These are phyloP conservation scores for Diaporthe capsici DNA, from an alignment of 2,329 filamentous ascomycete species.

Conservation along the genomic window DNA sequence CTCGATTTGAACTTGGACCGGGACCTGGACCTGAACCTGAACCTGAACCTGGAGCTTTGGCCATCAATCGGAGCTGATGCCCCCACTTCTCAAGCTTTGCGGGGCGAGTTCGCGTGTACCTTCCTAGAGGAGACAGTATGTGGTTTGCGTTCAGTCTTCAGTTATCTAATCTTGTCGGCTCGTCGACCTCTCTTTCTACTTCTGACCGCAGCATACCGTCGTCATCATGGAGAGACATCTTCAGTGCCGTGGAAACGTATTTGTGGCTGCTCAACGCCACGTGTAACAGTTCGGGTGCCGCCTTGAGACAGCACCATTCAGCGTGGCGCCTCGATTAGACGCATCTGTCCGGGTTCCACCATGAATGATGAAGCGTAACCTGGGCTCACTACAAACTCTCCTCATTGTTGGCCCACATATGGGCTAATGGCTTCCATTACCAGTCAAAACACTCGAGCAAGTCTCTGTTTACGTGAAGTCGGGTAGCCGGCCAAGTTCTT, in stretches of 20 bases:
- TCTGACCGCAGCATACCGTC: neutral
- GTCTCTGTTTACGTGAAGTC: neutral
- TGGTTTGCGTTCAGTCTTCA: neutral
- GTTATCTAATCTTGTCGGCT: neutral
- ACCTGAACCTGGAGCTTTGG: conserved; percentile 18
- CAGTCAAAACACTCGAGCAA: neutral
- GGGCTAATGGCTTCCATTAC: neutral
- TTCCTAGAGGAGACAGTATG: conserved; percentile 15
- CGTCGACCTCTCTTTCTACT: neutral
- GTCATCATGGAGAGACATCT: neutral
- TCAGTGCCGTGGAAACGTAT: neutral
- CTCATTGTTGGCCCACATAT: neutral
- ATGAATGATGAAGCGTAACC: neutral
- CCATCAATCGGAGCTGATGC: conserved; percentile 18
- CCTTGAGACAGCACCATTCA: neutral
- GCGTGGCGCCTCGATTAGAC: neutral
- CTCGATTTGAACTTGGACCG: neutral
- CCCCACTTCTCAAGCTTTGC: conserved; percentile 18
- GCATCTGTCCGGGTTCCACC: neutral
- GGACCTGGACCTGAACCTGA: neutral
- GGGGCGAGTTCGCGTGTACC: conserved; percentile 31
- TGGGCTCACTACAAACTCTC: neutral
- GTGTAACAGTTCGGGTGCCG: neutral
- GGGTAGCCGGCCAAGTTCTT: neutral
- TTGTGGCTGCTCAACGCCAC: neutral